Evolutionary conservation across 352 stramenopile genomes (phyloP).

Genomic region (Globisporangium viniferum): DNA sequence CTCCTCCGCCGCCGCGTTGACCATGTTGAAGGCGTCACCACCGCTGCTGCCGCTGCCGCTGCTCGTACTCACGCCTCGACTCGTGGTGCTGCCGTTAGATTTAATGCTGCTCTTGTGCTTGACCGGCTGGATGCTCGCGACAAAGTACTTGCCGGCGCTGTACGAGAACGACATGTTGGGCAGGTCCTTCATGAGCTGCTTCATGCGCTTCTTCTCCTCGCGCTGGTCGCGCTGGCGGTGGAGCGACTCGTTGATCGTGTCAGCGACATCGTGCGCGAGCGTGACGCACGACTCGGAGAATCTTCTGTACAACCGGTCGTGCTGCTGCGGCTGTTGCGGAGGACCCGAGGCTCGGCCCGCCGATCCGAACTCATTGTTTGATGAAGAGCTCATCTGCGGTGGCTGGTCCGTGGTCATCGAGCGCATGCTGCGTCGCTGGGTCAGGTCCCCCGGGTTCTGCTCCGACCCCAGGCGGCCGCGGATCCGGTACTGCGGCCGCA

Average conservation of each 20-base stretch:
- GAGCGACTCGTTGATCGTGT: constrained; percentile 32
- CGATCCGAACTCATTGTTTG: not conserved
- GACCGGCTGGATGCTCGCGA: constrained; percentile 45
- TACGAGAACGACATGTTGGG: constrained; percentile 78
- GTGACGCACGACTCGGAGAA: constrained; percentile 39
- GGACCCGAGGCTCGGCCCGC: not conserved
- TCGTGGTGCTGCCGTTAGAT: not conserved
- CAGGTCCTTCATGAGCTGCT: constrained; percentile 59
- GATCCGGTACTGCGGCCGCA: constrained; percentile 6
- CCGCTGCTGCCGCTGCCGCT: constrained; percentile 19
- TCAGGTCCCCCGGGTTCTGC: constrained; percentile 2
- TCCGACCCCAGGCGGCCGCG: constrained; percentile 7
- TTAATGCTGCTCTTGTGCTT: constrained; percentile 21
- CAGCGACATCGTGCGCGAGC: constrained; percentile 25
- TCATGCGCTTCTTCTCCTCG: constrained; percentile 43
- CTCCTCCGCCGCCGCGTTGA: constrained; percentile 18
- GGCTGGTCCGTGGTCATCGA: constrained; percentile 4
- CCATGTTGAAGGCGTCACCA: constrained; percentile 24
- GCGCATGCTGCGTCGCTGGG: not conserved
- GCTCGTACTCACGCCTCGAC: not conserved
- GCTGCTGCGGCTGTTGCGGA: constrained; percentile 1
- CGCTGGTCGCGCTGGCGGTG: constrained; percentile 46
- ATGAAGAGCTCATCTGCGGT: not conserved
- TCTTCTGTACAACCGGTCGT: constrained; percentile 8
- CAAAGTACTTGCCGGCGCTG: constrained; percentile 53